A percentile compares a stretch with the other conserved stretches of the same genome.
Conservation (phyloP, 257 asterid species). For the Solanum chmielewskii region DNA sequence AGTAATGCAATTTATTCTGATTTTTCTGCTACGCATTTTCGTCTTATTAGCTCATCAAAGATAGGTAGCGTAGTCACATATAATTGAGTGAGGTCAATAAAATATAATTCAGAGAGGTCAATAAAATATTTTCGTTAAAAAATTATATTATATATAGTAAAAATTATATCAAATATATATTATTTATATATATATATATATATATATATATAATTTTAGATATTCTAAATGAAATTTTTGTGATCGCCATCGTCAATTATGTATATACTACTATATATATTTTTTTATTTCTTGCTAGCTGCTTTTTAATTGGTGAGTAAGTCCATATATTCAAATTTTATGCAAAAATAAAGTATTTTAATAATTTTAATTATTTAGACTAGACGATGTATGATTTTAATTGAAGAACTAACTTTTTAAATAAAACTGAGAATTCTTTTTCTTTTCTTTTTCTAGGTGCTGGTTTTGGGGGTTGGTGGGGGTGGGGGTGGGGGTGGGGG, state of each 20-base stretch:
- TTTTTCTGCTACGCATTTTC: background rate
- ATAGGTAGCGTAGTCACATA: too few relatives aligned
- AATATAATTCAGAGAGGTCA: accelerated
- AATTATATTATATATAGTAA: too few relatives aligned
- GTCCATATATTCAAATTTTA: background rate
- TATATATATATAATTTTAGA: too few relatives aligned
- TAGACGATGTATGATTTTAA: background rate
- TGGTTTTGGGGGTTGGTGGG: background rate
- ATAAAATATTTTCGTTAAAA: too few relatives aligned
- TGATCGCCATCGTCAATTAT: too few relatives aligned
- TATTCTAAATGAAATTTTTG: too few relatives aligned
- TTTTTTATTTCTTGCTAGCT: background rate
- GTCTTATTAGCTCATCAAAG: background rate
- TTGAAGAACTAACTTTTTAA: background rate
- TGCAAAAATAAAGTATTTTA: background rate
- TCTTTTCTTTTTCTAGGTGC: background rate
- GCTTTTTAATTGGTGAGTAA: background rate
- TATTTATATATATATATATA: too few relatives aligned
- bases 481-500: background rate
- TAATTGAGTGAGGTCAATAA: too few relatives aligned
- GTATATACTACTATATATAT: too few relatives aligned
- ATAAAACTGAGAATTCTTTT: background rate
- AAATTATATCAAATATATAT: too few relatives aligned
- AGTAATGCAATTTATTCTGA: background rate
- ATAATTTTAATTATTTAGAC: background rate